Evolutionary conservation across 257 asterid genomes (phyloP).

Genomic region (Leonotis leonurus): DNA sequence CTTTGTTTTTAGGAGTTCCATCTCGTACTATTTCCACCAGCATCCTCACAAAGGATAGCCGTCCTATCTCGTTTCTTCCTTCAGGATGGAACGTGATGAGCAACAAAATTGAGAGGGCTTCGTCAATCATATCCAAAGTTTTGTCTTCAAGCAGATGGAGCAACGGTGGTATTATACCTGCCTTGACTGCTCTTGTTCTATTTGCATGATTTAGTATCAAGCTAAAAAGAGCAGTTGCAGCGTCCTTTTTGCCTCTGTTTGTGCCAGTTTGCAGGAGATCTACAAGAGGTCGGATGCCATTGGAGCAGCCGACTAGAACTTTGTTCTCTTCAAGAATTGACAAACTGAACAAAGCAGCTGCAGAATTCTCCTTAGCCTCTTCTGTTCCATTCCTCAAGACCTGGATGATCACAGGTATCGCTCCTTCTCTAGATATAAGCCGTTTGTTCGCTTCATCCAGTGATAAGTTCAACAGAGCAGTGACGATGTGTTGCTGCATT

Average conservation of each 20-base stretch:
- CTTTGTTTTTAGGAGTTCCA: conserved; percentile 54
- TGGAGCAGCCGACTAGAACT: conserved; percentile 38
- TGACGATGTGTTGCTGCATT: conserved; percentile 50
- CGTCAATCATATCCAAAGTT: conserved; percentile 48
- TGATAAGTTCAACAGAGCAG: conserved; percentile 47
- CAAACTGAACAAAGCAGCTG: conserved; percentile 58
- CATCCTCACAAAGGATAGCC: conserved; percentile 28
- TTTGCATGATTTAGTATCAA: conserved; percentile 41
- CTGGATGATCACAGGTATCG: conserved; percentile 44
- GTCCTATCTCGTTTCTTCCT: conserved; percentile 45
- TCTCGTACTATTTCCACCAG: conserved; percentile 39
- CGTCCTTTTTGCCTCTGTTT: conserved; percentile 54
- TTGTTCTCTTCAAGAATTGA: conserved; percentile 57
- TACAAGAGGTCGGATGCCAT: conserved; percentile 50
- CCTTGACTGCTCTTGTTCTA: conserved; percentile 45
- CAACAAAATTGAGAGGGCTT: conserved; percentile 44
- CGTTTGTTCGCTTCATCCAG: conserved; percentile 49
- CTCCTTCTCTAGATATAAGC: conserved; percentile 48
- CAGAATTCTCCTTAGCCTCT: conserved; percentile 59
- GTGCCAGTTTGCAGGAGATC: conserved; percentile 39
- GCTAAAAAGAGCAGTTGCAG: conserved; percentile 56
- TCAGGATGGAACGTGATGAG: conserved; percentile 46
- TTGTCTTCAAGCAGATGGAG: conserved; percentile 39
- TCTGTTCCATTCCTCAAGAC: conserved; percentile 40
- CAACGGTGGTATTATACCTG: conserved; percentile 44